Percentiles rank a stretch among this genome's conserved stretches.
Evolutionary conservation across 1,284 basidiomycete species (phyloP).

Genomic region (Puccinia triticina): DNA sequence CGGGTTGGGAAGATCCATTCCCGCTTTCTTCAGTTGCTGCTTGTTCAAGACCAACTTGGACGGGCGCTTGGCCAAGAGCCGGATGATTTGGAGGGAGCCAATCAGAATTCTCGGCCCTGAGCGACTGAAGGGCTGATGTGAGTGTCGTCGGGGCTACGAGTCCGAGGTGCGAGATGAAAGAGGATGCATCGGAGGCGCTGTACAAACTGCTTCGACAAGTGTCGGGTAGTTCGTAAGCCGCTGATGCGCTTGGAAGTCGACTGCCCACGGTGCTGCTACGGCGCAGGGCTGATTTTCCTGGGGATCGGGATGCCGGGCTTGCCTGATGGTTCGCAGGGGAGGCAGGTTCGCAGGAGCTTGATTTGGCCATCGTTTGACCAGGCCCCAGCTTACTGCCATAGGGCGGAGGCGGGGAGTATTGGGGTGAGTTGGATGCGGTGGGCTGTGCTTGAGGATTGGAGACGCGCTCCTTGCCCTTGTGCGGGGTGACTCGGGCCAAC

Average conservation of each 20-base stretch:
- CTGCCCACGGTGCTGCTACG: slow-evolving; percentile 44
- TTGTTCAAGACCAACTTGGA: slow-evolving; percentile 3
- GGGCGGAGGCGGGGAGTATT: slow-evolving; percentile 42
- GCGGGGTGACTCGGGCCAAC: not conserved
- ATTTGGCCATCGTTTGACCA: slow-evolving; percentile 38
- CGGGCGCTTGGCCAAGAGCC: not conserved
- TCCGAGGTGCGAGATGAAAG: slow-evolving; percentile 18
- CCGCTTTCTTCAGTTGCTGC: slow-evolving; percentile 9
- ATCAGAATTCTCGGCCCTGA: slow-evolving; percentile 9
- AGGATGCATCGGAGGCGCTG: slow-evolving; percentile 13
- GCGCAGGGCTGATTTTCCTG: slow-evolving; percentile 4
- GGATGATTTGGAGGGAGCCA: not conserved
- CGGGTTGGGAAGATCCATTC: slow-evolving; percentile 2
- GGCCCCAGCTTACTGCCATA: slow-evolving; percentile 25
- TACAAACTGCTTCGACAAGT: slow-evolving; percentile 32
- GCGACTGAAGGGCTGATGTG: slow-evolving; percentile 21
- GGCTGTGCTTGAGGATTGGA: slow-evolving; percentile 7
- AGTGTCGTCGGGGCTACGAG: not conserved
- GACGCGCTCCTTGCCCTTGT: slow-evolving; percentile 42
- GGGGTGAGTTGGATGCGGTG: slow-evolving; percentile 26
- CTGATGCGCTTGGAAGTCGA: not conserved
- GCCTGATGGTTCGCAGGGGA: not conserved
- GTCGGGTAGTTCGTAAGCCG: slow-evolving; percentile 10
- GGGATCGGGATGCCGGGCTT: not conserved
- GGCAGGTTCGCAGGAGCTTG: slow-evolving; percentile 25